A percentile compares a stretch with the other conserved stretches of the same genome.
Evolutionary conservation across 768 basidiomycete species (phyloP).

Genomic region (Leccinum disarticulatum): DNA sequence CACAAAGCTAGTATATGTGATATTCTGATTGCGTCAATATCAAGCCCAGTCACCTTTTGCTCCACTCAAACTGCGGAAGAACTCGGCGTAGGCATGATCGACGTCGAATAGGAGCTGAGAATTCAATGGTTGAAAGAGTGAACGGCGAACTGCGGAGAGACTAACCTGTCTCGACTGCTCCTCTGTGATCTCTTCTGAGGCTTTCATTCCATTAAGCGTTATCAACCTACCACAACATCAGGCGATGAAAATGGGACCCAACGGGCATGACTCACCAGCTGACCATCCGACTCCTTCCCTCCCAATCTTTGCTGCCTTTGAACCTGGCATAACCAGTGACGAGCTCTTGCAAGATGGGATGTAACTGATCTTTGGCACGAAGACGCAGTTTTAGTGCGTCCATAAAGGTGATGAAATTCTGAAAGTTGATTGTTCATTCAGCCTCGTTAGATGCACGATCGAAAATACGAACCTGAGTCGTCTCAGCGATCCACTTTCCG

Average conservation of each 20-base stretch:
- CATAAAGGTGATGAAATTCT: constrained; percentile 99
- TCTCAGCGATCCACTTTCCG: constrained; percentile 96
- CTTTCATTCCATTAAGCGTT: constrained; percentile 95
- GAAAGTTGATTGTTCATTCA: neutral
- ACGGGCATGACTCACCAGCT: constrained; percentile 63
- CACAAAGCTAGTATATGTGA: neutral
- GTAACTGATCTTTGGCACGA: constrained; percentile 96
- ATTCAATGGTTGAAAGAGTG: neutral
- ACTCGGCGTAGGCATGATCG: constrained; percentile 93
- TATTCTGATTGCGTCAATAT: neutral
- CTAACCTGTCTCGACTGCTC: constrained; percentile 90
- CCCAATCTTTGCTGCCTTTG: constrained; percentile 94
- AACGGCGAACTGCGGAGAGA: neutral
- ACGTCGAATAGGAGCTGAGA: constrained; percentile 90
- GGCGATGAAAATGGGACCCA: neutral
- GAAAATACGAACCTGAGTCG: constrained; percentile 70
- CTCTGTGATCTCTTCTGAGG: constrained; percentile 92
- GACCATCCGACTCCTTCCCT: constrained; percentile 87
- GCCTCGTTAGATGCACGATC: neutral
- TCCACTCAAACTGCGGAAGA: constrained; percentile 72
- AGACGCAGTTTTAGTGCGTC: constrained; percentile 91
- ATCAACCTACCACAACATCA: constrained; percentile 65
- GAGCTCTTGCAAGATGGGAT: constrained; percentile 93
- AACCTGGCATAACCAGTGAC: constrained; percentile 93
- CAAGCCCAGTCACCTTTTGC: constrained; percentile 33